Evolutionary conservation across 179 eudicot genomes (phyloP).

Genomic region (Camellia oleifera): DNA sequence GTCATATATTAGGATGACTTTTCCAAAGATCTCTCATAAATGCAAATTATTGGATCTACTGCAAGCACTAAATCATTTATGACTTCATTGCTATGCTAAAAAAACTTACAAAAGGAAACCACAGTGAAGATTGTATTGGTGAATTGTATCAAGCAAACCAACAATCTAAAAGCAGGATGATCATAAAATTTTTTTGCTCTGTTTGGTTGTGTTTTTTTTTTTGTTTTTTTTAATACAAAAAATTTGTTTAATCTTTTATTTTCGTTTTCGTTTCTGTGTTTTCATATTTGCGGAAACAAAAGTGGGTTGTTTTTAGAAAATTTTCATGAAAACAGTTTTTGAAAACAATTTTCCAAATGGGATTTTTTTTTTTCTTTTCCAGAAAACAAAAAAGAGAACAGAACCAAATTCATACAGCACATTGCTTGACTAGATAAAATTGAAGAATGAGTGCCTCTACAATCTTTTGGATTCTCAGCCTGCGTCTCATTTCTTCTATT

Average conservation of each 20-base stretch:
- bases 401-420: background rate
- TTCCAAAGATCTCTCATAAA: background rate
- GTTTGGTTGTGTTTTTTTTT: too few relatives aligned
- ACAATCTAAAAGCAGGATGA: background rate
- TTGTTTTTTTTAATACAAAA: too few relatives aligned
- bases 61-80: background rate
- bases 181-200: background rate
- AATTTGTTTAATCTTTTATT: too few relatives aligned
- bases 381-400: too few relatives aligned
- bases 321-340: too few relatives aligned
- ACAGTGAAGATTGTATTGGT: background rate
- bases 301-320: too few relatives aligned
- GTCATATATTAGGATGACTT: background rate
- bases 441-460: background rate
- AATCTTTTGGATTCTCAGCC: background rate
- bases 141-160: background rate
- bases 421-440: background rate
- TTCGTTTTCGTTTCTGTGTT: too few relatives aligned
- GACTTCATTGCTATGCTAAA: background rate
- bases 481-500: background rate
- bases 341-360: too few relatives aligned
- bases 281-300: too few relatives aligned
- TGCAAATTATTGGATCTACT: background rate
- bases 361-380: too few relatives aligned
- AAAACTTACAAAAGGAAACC: constrained; percentile 2